Conservation (phyloP, 495 filamentous ascomycete species). For the Pyronema omphalodes region DNA sequence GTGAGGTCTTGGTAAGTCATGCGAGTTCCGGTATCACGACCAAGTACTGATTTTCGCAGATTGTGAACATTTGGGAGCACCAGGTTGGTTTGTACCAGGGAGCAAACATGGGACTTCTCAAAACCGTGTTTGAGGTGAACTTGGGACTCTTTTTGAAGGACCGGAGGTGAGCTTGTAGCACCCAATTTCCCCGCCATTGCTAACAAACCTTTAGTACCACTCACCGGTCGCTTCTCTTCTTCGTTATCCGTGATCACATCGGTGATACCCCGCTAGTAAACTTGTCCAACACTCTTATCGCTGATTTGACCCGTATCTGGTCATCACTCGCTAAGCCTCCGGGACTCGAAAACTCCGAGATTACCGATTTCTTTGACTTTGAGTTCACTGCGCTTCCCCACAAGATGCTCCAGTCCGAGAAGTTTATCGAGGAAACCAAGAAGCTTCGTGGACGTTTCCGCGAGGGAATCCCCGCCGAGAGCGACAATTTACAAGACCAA, state of each 20-base stretch:
- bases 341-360: slow-evolving; percentile 71
- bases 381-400: slow-evolving; percentile 90
- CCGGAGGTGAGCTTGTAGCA: slow-evolving; percentile 43
- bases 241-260: slow-evolving; percentile 93
- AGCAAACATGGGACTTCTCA: slow-evolving; percentile 93
- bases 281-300: slow-evolving; percentile 70
- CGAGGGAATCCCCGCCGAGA: slow-evolving; percentile 48
- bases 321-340: slow-evolving; percentile 72
- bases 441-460: slow-evolving; percentile 67
- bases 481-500: slow-evolving; percentile 45
- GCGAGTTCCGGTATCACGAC: background rate
- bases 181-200: slow-evolving; percentile 4
- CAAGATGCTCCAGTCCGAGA: slow-evolving; percentile 90
- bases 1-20: slow-evolving; percentile 54
- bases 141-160: slow-evolving; percentile 91
- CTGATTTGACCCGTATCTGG: slow-evolving; percentile 85
- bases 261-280: slow-evolving; percentile 77
- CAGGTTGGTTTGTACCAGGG: slow-evolving; percentile 96
- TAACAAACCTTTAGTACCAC: slow-evolving; percentile 44
- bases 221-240: slow-evolving; percentile 85
- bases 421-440: slow-evolving; percentile 62
- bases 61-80: slow-evolving; percentile 98
- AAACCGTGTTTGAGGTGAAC: slow-evolving; percentile 98
- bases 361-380: slow-evolving; percentile 96
- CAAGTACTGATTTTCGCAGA: slow-evolving; percentile 23